Percentiles rank a stretch among this genome's conserved stretches.
Evolutionary conservation across 805 yeast genomes (phyloP).

Genomic region (Hanseniaspora pseudoguilliermondii): DNA sequence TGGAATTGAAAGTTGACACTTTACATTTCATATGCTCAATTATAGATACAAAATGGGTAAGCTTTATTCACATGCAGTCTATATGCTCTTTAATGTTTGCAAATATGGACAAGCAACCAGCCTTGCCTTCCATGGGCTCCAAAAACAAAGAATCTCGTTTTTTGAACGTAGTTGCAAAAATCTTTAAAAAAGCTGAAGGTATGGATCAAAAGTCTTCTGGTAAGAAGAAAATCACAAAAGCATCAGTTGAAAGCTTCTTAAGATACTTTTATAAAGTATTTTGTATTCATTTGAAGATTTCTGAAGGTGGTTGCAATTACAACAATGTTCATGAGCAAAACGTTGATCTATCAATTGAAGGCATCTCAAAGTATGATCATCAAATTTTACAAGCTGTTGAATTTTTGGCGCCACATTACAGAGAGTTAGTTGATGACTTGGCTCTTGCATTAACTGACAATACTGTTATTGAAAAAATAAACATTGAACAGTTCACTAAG

Average conservation of each 20-base stretch:
- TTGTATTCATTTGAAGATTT: not conserved
- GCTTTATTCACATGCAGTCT: constrained; percentile 39
- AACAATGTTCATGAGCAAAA: constrained; percentile 8
- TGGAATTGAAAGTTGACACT: constrained; percentile 40
- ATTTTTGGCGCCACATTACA: constrained; percentile 24
- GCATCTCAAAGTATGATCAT: not conserved
- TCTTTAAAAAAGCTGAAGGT: constrained; percentile 28
- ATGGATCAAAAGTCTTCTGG: not conserved
- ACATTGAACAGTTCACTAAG: not conserved
- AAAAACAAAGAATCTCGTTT: constrained; percentile 26
- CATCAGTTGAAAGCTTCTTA: not conserved
- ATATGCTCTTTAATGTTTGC: constrained; percentile 33
- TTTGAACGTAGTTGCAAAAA: constrained; percentile 40
- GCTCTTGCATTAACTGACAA: constrained; percentile 18
- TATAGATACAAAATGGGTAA: constrained; percentile 48
- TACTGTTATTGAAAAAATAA: constrained; percentile 20
- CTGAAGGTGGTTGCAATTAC: not conserved
- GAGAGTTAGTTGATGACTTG: constrained; percentile 14
- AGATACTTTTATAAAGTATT: not conserved
- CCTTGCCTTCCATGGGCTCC: constrained; percentile 18
- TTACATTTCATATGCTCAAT: constrained; percentile 44
- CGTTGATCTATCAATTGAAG: constrained; percentile 11
- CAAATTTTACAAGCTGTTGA: constrained; percentile 25
- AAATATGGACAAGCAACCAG: constrained; percentile 25
- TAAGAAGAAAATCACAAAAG: not conserved